Percentiles rank a stretch among this genome's conserved stretches.
Evolutionary conservation across 441 rosid species (phyloP).

Genomic region (Syzygium malaccense): DNA sequence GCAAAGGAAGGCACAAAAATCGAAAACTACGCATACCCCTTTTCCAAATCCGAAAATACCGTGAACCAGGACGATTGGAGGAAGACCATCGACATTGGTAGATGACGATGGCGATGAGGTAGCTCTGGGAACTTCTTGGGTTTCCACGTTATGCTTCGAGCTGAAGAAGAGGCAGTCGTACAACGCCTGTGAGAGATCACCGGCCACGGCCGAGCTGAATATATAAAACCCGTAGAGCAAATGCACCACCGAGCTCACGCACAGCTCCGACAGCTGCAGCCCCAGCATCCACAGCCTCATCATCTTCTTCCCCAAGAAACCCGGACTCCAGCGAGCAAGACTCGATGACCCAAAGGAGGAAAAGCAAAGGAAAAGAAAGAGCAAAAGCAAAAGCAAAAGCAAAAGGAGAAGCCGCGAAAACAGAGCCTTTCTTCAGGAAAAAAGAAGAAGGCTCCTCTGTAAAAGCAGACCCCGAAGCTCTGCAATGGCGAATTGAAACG

Average conservation of each 20-base stretch:
- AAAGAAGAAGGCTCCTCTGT: not conserved
- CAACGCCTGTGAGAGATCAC: constrained; percentile 59
- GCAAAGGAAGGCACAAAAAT: not conserved
- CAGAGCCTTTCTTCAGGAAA: not conserved
- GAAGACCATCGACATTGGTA: constrained; percentile 33
- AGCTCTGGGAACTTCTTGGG: not conserved
- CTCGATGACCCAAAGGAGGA: not conserved
- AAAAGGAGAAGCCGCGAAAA: not conserved
- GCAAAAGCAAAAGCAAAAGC: not conserved
- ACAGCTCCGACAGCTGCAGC: constrained; percentile 71
- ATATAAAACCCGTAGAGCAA: constrained; percentile 74
- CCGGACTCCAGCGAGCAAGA: not conserved
- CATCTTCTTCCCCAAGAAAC: constrained; percentile 24
- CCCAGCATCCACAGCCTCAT: constrained; percentile 50
- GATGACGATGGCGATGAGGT: not conserved
- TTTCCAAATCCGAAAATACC: constrained; percentile 98
- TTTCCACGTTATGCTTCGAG: constrained; percentile 37
- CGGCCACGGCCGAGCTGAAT: constrained; percentile 85
- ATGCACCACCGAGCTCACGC: constrained; percentile 71
- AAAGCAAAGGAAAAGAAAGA: not conserved
- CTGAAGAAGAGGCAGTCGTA: constrained; percentile 30
- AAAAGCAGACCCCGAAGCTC: not conserved
- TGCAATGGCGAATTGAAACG: not conserved
- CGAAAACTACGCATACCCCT: constrained; percentile 43
- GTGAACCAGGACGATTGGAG: constrained; percentile 91